Evolutionary conservation across 768 basidiomycete species (phyloP), one percentile per base, ranked within the genome.

Genomic region (Nidula microcarpa): DNA sequence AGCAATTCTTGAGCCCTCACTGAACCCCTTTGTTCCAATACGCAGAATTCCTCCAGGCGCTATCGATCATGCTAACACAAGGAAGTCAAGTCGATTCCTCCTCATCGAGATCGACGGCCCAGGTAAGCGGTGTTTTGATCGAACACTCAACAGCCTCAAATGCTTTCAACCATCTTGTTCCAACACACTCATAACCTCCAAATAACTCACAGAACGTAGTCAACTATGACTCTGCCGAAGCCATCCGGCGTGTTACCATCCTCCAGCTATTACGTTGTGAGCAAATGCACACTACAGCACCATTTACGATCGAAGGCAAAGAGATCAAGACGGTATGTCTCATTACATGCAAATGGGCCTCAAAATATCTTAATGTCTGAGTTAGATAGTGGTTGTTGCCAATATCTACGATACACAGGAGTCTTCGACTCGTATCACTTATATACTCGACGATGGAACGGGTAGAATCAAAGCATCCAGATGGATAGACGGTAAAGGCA

Each of bases 401-500:
- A 3, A 79, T 89, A 60, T 78, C 82, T 60, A 52, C 18, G 13
- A n/a, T 16, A 33, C 10, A 34, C 33, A 36, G 37, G 39, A 17
- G 23, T 7, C 2, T 43, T 68, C 41, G 66, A 68, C 51, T 65
- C 58, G n/a, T n/a, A n/a, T n/a, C n/a, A n/a, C n/a, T 5, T 93
- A 92, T 63, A 68, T 73, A 53, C 73, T 99, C 4, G 89, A 94
- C 54, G 96, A 99, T 65, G 93, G 94, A 10, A 90, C 91, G 2
- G 93, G 87, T 17, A 50, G 56, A 51, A 52, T 59, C 46, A 54
- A 52, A 43, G 59, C 53, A 2, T 46, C 9, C 13, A 30, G 30
- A 5, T 54, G 55, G 55, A 16, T 10, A 8, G 49, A 46, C 14
- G 16, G 36, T 34, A 33, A 53, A 17, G 36, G 34, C 34, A 34